Base-by-base conservation (phyloP, 1,284 basidiomycete genomes). In the Ganoderma lingzhi region DNA sequence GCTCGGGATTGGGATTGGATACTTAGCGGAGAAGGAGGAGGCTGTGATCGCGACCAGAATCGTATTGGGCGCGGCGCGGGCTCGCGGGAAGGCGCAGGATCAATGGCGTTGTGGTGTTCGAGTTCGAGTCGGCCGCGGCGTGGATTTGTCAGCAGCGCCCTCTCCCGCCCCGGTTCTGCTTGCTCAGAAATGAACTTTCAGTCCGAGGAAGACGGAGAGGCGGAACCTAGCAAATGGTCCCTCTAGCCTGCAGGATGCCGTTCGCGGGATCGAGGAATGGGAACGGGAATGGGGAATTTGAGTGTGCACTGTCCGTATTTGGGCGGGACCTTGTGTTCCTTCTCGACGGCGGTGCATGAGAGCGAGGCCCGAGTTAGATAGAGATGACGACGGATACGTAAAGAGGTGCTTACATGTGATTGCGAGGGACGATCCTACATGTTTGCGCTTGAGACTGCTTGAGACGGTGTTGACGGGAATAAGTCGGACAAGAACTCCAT, bases 321-420 rank as follows among this genome's bases (percentile, higher is more conserved):
- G 59, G 59, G 39, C 10, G 41, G n/a, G 37, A 28, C 59, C 15
- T 61, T 61, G 39, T 61, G 39, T 44, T 41, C 17, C 55, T 35
- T 14, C 56, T 19, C 35, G 56, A 39, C 19, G 35, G 37, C 19
- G 35, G 37, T 35, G 56, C 56, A 59, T 32, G 32, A 19, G 37
- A 59, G 19, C 19, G 19, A n/a, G 19, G 8, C 35, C 8, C 19
- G 56, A 58, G 56, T 39, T 58, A 28, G 56, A 59, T 5, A 23
- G 56, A 39, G 56, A 59, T 39, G 56, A 39, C 14, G 59, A 61
- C 6, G 23, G 9, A 15, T 61, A 61, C 41, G 41, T 61, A 61
- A 61, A n/a, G 41, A 42, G n/a, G 15, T 41, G 28, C 59, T 28
- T 61, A 61, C 37, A 61, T 61, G 41, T 61, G 41, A 61, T 61